These are phyloP conservation scores for Hymenoscyphus salicellus DNA, from an alignment of 2,329 filamentous ascomycete species.

Conservation along the genomic window DNA sequence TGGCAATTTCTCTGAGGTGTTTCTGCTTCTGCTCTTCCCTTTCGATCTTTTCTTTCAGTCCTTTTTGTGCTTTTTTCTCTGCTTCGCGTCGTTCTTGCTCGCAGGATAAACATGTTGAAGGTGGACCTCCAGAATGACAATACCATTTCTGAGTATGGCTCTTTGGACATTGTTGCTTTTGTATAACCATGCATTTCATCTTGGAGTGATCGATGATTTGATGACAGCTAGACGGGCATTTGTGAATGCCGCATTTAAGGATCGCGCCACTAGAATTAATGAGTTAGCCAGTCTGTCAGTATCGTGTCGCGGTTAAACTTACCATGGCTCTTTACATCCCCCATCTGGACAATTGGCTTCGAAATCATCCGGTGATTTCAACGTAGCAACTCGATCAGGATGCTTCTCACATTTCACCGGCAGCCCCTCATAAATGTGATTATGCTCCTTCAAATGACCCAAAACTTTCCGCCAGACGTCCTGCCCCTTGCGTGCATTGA, in stretches of 20 bases:
- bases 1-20: constrained; percentile 23
- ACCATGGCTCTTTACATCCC: constrained; percentile 65
- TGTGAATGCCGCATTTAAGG: constrained; percentile 58
- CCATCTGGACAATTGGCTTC: constrained; percentile 63
- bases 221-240: constrained; percentile 62
- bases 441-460: constrained; percentile 48
- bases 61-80: constrained; percentile 40
- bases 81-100: constrained; percentile 46
- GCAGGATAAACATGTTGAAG: constrained; percentile 49
- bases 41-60: constrained; percentile 21
- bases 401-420: constrained; percentile 61
- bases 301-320: constrained; percentile 29
- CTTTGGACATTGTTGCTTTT: constrained; percentile 49
- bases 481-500: constrained; percentile 54
- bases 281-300: constrained; percentile 15
- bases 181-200: constrained; percentile 44
- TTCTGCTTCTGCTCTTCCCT: constrained; percentile 20
- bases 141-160: constrained; percentile 47
- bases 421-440: constrained; percentile 57
- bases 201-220: constrained; percentile 53
- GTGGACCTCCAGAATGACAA: constrained; percentile 43
- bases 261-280: constrained; percentile 41
- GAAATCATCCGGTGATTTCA: constrained; percentile 57
- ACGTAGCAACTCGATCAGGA: constrained; percentile 44
- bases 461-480: constrained; percentile 58